Base-by-base conservation (phyloP, 2,329 filamentous ascomycete genomes). In the Amesomyces nigricolor region DNA sequence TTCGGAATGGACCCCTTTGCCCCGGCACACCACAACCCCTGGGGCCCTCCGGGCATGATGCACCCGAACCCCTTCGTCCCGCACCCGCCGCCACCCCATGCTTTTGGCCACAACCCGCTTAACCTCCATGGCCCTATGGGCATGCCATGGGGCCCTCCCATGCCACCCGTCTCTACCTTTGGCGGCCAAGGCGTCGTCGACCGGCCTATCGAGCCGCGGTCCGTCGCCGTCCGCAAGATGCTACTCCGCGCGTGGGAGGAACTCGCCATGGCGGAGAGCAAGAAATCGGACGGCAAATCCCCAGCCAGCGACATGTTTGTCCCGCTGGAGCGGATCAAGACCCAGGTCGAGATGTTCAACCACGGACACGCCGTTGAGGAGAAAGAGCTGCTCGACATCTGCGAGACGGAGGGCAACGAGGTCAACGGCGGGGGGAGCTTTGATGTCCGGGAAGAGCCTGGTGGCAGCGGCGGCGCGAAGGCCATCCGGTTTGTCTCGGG, bases 351-450 rank as follows among this genome's bases (percentile, higher is more conserved):
- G 52, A 74, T 74, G 35, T 72, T 79, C n/a, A 77, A 77, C 52
- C 80, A 86, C 56, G 71, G 77, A 13, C 42, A 46, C 9, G 38
- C 58, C 3, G 64, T 82, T 75, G 69, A 76, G 61, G 70, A 83
- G 75, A 66, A 78, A 26, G 91, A 96, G 65, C 78, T 97, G 63
- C 78, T 92, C 39, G 84, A 88, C 55, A 86, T 95, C 56, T 94
- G 89, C 69, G 92, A 97, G 65, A 96, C 92, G 0, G 89, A 96
- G 68, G 94, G 94, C 55, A 95, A 87, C 64, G 68, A 75, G 2
- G 83, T 86, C 57, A 97, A 97, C 65, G 94, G 94, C 45, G 92
- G 92, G 44, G 94, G 94, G n/a, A 86, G 81, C 26, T 95, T 99
- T 66, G 83, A 88, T 35, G 78, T 88, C 60, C 80, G 79, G 58